A percentile compares a stretch with the other conserved stretches of the same genome.
Conservation (phyloP, 768 basidiomycete genomes). For the Tricholoma bakamatsutake region DNA sequence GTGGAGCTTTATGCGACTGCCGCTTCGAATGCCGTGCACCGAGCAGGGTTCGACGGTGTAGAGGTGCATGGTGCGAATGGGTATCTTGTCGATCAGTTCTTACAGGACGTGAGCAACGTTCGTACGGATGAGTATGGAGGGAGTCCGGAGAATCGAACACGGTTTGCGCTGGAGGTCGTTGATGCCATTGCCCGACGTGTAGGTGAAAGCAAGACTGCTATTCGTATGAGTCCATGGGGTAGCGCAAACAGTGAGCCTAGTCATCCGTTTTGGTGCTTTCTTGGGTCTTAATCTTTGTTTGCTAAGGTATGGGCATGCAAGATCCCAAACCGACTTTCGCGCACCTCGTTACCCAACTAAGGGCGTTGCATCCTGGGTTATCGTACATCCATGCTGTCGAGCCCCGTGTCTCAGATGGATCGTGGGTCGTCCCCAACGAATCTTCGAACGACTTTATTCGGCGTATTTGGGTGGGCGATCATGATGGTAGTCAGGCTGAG, state of each 20-base stretch:
- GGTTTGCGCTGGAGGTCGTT: constrained; percentile 52
- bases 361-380: constrained; percentile 27
- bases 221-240: constrained; percentile 57
- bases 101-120: constrained; percentile 26
- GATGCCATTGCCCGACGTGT: constrained; percentile 44
- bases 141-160: constrained; percentile 48
- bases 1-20: constrained; percentile 43
- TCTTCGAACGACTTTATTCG: constrained; percentile 31
- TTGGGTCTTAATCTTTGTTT: background rate
- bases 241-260: constrained; percentile 28
- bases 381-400: constrained; percentile 43
- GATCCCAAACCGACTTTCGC: constrained; percentile 26
- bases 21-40: constrained; percentile 46
- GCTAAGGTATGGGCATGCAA: constrained; percentile 35
- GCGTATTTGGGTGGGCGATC: constrained; percentile 27
- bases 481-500: background rate
- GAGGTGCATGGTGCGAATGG: constrained; percentile 43
- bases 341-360: constrained; percentile 34
- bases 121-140: constrained; percentile 67
- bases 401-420: constrained; percentile 19
- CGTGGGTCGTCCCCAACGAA: background rate
- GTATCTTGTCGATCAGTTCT: constrained; percentile 55
- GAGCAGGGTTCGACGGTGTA: constrained; percentile 65
- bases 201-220: constrained; percentile 45
- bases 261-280: background rate